Percentiles rank a stretch among this genome's conserved stretches.
Conservation (phyloP, 148 eudicot genomes). For the Rhododendron ovatum region DNA sequence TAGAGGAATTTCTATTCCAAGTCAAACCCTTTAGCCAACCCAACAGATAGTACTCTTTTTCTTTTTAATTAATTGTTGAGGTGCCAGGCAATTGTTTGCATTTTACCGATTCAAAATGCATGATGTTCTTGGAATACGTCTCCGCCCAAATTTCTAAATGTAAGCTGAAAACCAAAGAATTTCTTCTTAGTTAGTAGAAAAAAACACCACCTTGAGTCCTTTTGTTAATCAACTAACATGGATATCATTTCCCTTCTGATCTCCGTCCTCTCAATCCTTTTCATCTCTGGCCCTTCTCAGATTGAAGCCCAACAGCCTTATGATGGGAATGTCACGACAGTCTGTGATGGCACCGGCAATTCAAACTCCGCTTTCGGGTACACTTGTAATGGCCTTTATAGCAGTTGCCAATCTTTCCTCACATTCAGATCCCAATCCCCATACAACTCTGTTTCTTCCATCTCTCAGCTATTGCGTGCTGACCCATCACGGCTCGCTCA, state of each 20-base stretch:
- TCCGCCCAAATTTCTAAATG: neutral
- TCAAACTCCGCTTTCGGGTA: conserved; percentile 58
- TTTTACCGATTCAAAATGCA: neutral
- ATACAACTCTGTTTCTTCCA: conserved; percentile 50
- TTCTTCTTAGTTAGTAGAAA: neutral
- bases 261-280: conserved; percentile 11
- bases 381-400: conserved; percentile 61
- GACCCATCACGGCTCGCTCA: conserved; percentile 35
- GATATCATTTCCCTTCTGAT: neutral
- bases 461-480: conserved; percentile 40
- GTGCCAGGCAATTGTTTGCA: neutral
- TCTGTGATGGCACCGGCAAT: conserved; percentile 27
- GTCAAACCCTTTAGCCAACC: neutral
- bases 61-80: neutral
- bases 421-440: conserved; percentile 51
- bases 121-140: neutral
- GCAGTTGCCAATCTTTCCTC: conserved; percentile 62
- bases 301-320: conserved; percentile 68
- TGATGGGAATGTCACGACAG: conserved; percentile 17
- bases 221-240: conserved; percentile 4
- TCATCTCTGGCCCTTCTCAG: conserved; percentile 11
- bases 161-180: neutral
- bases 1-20: neutral
- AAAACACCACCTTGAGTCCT: conserved; percentile 48
- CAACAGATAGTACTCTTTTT: neutral